Evolutionary conservation across 345 rosid genomes (phyloP).

Genomic region (Lepidium sativum): DNA sequence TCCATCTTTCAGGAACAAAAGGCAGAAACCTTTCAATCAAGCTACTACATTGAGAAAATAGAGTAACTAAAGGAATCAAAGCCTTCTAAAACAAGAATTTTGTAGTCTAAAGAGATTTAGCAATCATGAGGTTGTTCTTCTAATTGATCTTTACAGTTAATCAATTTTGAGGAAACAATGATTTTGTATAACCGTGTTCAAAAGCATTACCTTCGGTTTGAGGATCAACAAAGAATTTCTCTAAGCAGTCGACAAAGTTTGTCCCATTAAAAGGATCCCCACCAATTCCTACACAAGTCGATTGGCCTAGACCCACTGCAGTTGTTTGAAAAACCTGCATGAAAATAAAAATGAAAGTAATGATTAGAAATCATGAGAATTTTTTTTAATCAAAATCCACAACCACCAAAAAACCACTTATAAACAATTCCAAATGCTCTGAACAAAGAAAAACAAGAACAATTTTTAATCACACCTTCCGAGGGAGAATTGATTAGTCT

Average conservation of each 20-base stretch:
- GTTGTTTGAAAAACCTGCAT: slow-evolving; percentile 95
- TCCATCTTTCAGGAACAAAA: neutral
- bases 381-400: too few species aligned
- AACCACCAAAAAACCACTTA: neutral
- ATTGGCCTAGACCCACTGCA: slow-evolving; percentile 90
- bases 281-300: slow-evolving; percentile 94
- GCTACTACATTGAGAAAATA: neutral
- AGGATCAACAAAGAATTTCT: slow-evolving; percentile 74
- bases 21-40: neutral
- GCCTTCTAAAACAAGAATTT: neutral
- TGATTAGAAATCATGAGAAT: too few species aligned
- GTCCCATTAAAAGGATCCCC: slow-evolving; percentile 99
- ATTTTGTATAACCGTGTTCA: neutral
- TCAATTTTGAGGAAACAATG: neutral
- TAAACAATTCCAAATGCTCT: neutral
- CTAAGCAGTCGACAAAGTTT: slow-evolving; percentile 84
- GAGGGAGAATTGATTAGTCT: neutral
- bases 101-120: neutral
- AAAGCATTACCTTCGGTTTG: slow-evolving; percentile 80
- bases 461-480: neutral
- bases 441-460: neutral
- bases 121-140: neutral
- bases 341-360: neutral
- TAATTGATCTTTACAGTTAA: neutral
- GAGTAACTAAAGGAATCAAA: neutral